Evolutionary conservation across 495 filamentous ascomycete genomes (phyloP).

Genomic region (Articulospora tetracladia): DNA sequence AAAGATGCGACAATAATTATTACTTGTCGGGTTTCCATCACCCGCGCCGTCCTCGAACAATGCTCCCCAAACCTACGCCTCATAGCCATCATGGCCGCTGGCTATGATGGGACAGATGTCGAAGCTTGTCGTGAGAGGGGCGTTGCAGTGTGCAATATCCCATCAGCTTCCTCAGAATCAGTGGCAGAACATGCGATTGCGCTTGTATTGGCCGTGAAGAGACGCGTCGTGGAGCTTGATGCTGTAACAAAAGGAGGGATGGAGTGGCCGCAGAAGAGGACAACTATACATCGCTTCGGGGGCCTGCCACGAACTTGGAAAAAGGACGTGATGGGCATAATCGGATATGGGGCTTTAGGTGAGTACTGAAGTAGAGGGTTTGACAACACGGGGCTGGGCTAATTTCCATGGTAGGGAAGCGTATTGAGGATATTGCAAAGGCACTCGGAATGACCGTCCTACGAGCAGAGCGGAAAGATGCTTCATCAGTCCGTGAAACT

Average conservation of each 20-base stretch:
- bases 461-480: constrained; percentile 43
- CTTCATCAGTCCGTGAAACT: constrained; percentile 23
- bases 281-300: constrained; percentile 28
- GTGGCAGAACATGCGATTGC: constrained; percentile 50
- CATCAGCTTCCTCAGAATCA: constrained; percentile 40
- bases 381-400: not conserved
- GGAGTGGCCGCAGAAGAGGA: constrained; percentile 22
- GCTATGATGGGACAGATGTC: constrained; percentile 47
- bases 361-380: not conserved
- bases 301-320: constrained; percentile 29
- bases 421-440: constrained; percentile 24
- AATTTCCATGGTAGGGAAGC: constrained; percentile 13
- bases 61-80: constrained; percentile 35
- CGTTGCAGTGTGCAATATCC: constrained; percentile 41
- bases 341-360: constrained; percentile 49
- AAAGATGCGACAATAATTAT: constrained; percentile 46
- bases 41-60: constrained; percentile 28
- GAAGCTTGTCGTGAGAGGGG: constrained; percentile 37
- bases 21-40: constrained; percentile 33
- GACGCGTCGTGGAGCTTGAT: constrained; percentile 39
- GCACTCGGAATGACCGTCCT: constrained; percentile 47
- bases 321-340: constrained; percentile 42
- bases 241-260: constrained; percentile 27
- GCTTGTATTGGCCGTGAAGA: constrained; percentile 45
- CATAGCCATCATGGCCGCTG: constrained; percentile 44